Base-by-base conservation (phyloP, 108 stramenopile genomes). In the Licmophora abbreviata region DNA sequence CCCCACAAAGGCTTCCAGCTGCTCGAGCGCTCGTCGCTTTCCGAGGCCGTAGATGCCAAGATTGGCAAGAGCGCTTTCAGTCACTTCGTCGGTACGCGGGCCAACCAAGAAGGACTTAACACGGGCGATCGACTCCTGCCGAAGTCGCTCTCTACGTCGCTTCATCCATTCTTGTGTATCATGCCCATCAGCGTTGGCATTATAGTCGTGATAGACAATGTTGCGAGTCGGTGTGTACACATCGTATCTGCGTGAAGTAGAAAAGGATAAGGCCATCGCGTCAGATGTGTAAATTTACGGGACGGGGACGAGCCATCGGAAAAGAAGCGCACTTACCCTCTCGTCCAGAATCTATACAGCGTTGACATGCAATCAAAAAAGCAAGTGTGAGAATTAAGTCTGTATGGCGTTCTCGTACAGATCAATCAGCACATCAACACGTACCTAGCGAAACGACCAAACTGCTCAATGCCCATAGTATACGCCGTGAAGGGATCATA, bases 381-480 rank as follows among this genome's bases (percentile, higher is more conserved):
- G n/a, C n/a, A n/a, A n/a, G n/a, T n/a, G n/a, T n/a, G n/a, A n/a
- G n/a, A n/a, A n/a, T n/a, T n/a, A n/a, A n/a, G n/a, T n/a, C n/a
- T n/a, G n/a, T n/a, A n/a, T n/a, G n/a, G n/a, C n/a, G n/a, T n/a
- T n/a, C n/a, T n/a, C n/a, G n/a, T n/a, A n/a, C n/a, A n/a, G n/a
- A n/a, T n/a, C n/a, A n/a, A n/a, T n/a, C n/a, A n/a, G n/a, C n/a
- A n/a, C n/a, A n/a, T n/a, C n/a, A n/a, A n/a, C 85, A 82, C 86
- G 21, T 85, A 45, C 24, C 88, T 51, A 40, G 92, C 94, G 57
- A 59, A 88, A 25, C 90, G 83, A 1, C 81, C 68, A 76, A 95
- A 95, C 49, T 92, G 80, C 56, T 95, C 96, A 22, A 83, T 86
- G 48, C 89, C 86, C 49, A 93, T 73, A 20, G 95, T 71, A 44